Evolutionary conservation across 1,284 basidiomycete genomes (phyloP).

Genomic region (Cutaneotrichosporon spelunceum): DNA sequence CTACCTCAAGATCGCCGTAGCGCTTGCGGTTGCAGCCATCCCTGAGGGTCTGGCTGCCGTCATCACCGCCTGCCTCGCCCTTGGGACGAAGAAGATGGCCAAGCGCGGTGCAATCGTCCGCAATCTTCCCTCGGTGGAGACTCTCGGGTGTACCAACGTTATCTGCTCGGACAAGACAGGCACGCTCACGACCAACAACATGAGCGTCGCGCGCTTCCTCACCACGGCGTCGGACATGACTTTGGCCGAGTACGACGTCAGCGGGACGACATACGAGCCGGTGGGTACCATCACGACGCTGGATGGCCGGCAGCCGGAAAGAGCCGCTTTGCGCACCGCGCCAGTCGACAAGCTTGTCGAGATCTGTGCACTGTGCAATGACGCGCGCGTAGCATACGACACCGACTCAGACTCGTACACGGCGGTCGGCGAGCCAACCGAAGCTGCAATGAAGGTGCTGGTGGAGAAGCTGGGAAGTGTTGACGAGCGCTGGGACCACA

Average conservation of each 20-base stretch:
- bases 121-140: slow-evolving; percentile 93
- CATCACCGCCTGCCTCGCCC: slow-evolving; percentile 90
- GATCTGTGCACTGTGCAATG: slow-evolving; percentile 88
- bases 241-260: slow-evolving; percentile 71
- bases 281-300: slow-evolving; percentile 66
- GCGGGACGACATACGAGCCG: slow-evolving; percentile 86
- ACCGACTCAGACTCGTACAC: slow-evolving; percentile 64
- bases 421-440: slow-evolving; percentile 94
- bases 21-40: slow-evolving; percentile 91
- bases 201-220: slow-evolving; percentile 84
- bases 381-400: slow-evolving; percentile 83
- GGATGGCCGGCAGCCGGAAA: slow-evolving; percentile 60
- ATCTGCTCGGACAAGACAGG: slow-evolving; percentile 98
- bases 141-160: slow-evolving; percentile 90
- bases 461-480: slow-evolving; percentile 73
- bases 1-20: slow-evolving; percentile 97
- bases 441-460: slow-evolving; percentile 87
- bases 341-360: slow-evolving; percentile 78
- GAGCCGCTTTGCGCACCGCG: slow-evolving; percentile 62
- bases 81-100: slow-evolving; percentile 97
- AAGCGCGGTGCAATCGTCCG: slow-evolving; percentile 95
- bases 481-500: slow-evolving; percentile 55
- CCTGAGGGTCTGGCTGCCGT: slow-evolving; percentile 93
- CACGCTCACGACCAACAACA: slow-evolving; percentile 91
- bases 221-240: slow-evolving; percentile 57